Evolutionary conservation across 2,329 filamentous ascomycete species (phyloP), one percentile per base, ranked within the genome.

Genomic region (Trichoderma sp.): DNA sequence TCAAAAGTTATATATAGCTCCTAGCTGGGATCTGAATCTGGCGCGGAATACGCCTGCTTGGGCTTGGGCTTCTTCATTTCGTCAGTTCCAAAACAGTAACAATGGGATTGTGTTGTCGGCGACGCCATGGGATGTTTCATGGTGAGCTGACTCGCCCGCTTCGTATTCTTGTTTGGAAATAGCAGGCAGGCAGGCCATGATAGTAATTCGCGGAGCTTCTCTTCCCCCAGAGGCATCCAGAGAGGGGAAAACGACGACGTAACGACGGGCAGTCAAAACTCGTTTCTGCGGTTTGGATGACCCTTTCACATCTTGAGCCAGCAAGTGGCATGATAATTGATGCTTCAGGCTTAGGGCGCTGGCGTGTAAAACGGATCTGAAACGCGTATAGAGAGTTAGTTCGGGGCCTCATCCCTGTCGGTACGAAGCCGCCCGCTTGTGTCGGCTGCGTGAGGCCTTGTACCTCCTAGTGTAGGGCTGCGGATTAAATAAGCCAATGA

Each of bases 401-500:
- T 58, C 28, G 26, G 60, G 57, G 57, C 30, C 4, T 11, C 11
- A 60, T 30, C 57, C 57, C 26, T 24, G n/a, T 30, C 26, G 57
- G 39, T 70, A 70, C 66, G 4, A 14, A n/a, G 8, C 1, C 28
- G 34, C 60, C 30, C 14, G 12, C 57, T 30, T 28, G 56, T 34
- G 36, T 15, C 57, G 14, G 57, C 36, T 24, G 36, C 28, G 14
- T 11, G 9, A 36, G 21, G 26, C 56, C 57, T 34, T 61, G 66
- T 70, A 70, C 66, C 57, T 28, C 57, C 28, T 58, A 30, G 66
- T 62, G 57, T 70, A 70, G 57, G 66, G 66, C 66, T 70, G 66
- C 56, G 56, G 57, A 34, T 60, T 60, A 60, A 60, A 60, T 21
- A 32, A n/a, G n/a, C 57, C 57, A 60, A 60, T 60, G 28, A 32